Base-by-base conservation (phyloP, 495 filamentous ascomycete genomes). In the Penicillium fimorum region DNA sequence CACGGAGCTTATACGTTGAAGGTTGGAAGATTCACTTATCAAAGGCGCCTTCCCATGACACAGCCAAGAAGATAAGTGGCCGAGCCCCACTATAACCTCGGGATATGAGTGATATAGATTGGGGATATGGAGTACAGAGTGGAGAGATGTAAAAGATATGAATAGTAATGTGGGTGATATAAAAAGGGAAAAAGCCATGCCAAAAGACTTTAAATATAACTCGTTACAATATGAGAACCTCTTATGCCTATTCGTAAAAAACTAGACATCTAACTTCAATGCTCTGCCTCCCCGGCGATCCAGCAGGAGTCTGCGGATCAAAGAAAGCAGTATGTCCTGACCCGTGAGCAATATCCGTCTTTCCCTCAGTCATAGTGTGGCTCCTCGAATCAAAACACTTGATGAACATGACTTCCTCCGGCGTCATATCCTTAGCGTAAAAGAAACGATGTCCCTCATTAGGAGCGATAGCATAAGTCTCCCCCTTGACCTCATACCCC, bases 181-280 rank as follows among this genome's bases (percentile, higher is more conserved):
- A 17, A n/a, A 38, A 6, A 38, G 15, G n/a, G n/a, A 7, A 38
- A 6, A 38, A 38, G 8, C 2, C 1, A 9, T 17, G 7, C n/a
- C n/a, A 38, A n/a, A 17, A 17, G 35, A 9, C 35, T n/a, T 38
- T 1, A 17, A 43, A 12, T 15, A 43, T 22, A 1, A 43, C 20
- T 12, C 20, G 4, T 17, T 29, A 13, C 20, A 5, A 25, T 5
- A 22, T n/a, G 11, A 8, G 18, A 38, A 3, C 2, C 35, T 3
- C 35, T 17, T 17, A 17, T 8, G 35, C 49, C 20, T 54, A 54
- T 24, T 54, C 52, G 38, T 54, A 54, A 80, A 94, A 92, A 18
- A 96, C 86, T 69, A 96, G 74, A 11, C 89, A 87, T 63, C 91
- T 77, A 20, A 96, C 87, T 69, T 95, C 90, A 66, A 96, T 93